A percentile compares a stretch with the other conserved stretches of the same genome.
Conservation (phyloP, 768 basidiomycete genomes). For the Amylocystis lapponica region DNA sequence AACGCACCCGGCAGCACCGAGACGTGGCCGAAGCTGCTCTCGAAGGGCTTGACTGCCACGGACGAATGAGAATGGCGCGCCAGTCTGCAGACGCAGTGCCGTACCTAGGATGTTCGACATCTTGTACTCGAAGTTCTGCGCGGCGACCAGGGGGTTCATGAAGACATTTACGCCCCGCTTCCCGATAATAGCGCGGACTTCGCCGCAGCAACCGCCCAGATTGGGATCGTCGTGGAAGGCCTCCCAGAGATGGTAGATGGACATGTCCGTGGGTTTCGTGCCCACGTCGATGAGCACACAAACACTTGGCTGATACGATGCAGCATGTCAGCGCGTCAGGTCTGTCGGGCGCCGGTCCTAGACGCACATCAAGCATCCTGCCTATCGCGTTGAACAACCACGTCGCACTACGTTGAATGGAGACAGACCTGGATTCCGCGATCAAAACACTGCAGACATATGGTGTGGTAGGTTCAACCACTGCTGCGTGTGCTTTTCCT, state of each 20-base stretch:
- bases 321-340: too few relatives aligned
- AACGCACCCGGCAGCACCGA: slow-evolving; percentile 43
- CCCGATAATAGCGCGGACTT: slow-evolving; percentile 91
- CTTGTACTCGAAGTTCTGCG: slow-evolving; percentile 96
- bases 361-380: slow-evolving; percentile 69
- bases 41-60: slow-evolving; percentile 73
- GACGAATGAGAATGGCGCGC: slow-evolving; percentile 11
- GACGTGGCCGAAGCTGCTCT: slow-evolving; percentile 92
- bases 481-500: too few relatives aligned
- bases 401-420: too few relatives aligned
- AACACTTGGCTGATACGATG: slow-evolving; percentile 79
- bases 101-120: slow-evolving; percentile 80
- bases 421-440: too few relatives aligned
- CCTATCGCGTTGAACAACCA: slow-evolving; percentile 98
- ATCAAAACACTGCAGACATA: too few relatives aligned
- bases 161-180: slow-evolving; percentile 74
- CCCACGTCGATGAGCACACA: slow-evolving; percentile 93
- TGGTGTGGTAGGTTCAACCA: too few relatives aligned
- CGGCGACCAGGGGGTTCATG: slow-evolving; percentile 83
- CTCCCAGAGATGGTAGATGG: slow-evolving; percentile 94
- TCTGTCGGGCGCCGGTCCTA: too few relatives aligned
- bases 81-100: slow-evolving; percentile 13
- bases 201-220: slow-evolving; percentile 95
- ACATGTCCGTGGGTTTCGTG: slow-evolving; percentile 82
- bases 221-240: slow-evolving; percentile 88